phyloP scores from a whole-genome alignment of 2,329 filamentous ascomycete genomes.

The Pseudocercospora vitis region DNA sequence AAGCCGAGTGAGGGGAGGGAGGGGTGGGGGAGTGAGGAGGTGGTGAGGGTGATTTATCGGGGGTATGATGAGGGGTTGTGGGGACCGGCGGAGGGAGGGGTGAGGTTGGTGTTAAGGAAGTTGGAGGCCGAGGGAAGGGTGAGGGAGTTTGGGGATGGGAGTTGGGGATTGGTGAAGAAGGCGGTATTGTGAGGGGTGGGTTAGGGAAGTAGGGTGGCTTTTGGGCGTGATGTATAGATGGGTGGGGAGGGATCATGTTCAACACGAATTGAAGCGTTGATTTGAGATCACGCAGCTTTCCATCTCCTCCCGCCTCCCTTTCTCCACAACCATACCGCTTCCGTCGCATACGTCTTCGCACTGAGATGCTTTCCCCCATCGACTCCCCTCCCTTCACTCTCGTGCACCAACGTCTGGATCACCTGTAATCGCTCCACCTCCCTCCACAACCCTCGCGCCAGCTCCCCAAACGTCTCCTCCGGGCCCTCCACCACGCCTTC shows the following conservation, averaged over 20 bases:
- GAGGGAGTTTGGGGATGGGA: constrained; percentile 37
- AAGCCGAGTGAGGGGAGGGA: constrained; percentile 22
- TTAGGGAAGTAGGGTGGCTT: no score
- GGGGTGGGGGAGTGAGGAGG: constrained; percentile 69
- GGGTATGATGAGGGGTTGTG: constrained; percentile 76
- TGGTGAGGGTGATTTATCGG: constrained; percentile 85
- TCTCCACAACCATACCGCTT: constrained; percentile 87
- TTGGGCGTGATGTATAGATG: no score
- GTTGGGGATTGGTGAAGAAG: constrained; percentile 34
- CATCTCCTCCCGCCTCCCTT: constrained; percentile 64
- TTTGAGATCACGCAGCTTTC: constrained; percentile 46
- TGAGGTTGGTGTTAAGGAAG: constrained; percentile 78
- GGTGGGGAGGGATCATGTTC: no score
- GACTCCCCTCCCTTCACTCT: constrained; percentile 62
- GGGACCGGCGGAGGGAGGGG: constrained; percentile 70
- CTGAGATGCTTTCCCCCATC: constrained; percentile 67
- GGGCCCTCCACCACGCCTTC: constrained; percentile 42
- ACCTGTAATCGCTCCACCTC: constrained; percentile 75
- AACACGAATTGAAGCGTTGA: no score
- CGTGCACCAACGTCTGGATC: constrained; percentile 72
- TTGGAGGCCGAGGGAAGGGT: constrained; percentile 72
- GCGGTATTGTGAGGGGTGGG: constrained; percentile 24
- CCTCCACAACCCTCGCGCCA: constrained; percentile 77
- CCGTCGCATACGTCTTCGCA: constrained; percentile 80
- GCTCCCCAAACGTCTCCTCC: constrained; percentile 46